Percentiles rank a stretch among this genome's conserved stretches.
Conservation (phyloP, 148 eudicot species). For the Rhododendron ferrugineum region DNA sequence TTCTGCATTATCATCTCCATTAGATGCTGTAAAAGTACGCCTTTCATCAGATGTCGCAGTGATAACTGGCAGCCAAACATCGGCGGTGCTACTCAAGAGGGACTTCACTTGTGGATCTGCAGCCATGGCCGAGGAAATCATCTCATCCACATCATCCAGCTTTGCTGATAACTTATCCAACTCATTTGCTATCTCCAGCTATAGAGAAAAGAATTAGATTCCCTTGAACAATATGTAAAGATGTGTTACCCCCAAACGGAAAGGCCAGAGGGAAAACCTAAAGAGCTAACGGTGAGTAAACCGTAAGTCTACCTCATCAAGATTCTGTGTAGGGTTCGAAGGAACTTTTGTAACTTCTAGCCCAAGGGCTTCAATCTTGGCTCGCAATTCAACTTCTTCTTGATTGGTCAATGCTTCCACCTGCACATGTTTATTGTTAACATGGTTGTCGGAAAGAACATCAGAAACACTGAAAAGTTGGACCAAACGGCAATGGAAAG, state of each 20-base stretch:
- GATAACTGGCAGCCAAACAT: conserved; percentile 95
- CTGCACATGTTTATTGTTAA: conserved; percentile 27
- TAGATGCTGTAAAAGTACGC: conserved; percentile 46
- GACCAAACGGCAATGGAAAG: background rate
- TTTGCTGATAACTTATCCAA: conserved; percentile 77
- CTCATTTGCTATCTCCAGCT: conserved; percentile 69
- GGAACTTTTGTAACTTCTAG: conserved; percentile 81
- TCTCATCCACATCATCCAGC: conserved; percentile 74
- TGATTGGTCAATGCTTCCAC: conserved; percentile 78
- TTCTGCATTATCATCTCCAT: conserved; percentile 25
- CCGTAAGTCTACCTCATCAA: conserved; percentile 48
- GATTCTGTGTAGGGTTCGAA: conserved; percentile 42
- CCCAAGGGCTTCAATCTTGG: conserved; percentile 78
- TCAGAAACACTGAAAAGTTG: background rate
- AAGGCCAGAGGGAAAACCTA: background rate
- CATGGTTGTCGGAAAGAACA: background rate
- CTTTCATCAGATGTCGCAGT: conserved; percentile 85
- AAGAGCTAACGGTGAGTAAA: background rate
- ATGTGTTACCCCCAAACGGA: background rate
- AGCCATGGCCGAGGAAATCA: conserved; percentile 77
- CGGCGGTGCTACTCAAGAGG: conserved; percentile 82
- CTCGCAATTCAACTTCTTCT: conserved; percentile 82
- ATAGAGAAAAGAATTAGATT: background rate
- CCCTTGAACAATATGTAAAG: background rate
- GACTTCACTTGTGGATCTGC: conserved; percentile 68